phyloP scores from a whole-genome alignment of 345 rosid genomes.

The Salix exigua region DNA sequence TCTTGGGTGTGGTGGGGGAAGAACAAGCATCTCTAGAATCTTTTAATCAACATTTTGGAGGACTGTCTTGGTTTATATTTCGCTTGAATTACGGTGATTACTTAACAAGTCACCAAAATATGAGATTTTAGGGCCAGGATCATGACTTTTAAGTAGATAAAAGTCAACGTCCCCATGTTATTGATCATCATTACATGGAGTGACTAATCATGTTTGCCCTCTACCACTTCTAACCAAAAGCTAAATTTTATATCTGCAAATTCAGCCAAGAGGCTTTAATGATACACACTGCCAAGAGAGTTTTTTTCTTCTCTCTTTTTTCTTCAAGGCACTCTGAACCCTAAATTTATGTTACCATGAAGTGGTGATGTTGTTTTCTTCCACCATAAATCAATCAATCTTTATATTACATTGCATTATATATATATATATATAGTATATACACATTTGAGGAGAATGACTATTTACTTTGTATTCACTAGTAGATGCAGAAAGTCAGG shows the following conservation, averaged over 20 bases:
- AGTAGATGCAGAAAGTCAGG: too few relatives aligned
- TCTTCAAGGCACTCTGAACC: background rate
- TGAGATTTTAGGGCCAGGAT: too few relatives aligned
- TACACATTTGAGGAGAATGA: too few relatives aligned
- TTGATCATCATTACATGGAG: constrained; percentile 16
- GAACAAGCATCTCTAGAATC: too few relatives aligned
- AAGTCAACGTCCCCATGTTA: constrained; percentile 2
- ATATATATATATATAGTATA: too few relatives aligned
- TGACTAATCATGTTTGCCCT: background rate
- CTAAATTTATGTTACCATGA: too few relatives aligned
- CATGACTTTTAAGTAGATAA: too few relatives aligned
- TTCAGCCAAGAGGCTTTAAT: background rate
- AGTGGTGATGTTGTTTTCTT: background rate
- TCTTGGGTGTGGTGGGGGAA: background rate
- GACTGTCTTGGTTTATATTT: background rate
- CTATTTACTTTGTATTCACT: too few relatives aligned
- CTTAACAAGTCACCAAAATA: too few relatives aligned
- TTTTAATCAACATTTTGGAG: background rate
- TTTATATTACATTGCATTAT: too few relatives aligned
- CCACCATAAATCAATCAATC: background rate
- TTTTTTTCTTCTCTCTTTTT: too few relatives aligned
- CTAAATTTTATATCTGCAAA: background rate
- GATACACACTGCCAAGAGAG: background rate
- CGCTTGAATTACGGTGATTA: background rate
- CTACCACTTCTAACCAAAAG: background rate